phyloP scores from a whole-genome alignment of 2,329 filamentous ascomycete species.

The Delphinella strobiligena region DNA sequence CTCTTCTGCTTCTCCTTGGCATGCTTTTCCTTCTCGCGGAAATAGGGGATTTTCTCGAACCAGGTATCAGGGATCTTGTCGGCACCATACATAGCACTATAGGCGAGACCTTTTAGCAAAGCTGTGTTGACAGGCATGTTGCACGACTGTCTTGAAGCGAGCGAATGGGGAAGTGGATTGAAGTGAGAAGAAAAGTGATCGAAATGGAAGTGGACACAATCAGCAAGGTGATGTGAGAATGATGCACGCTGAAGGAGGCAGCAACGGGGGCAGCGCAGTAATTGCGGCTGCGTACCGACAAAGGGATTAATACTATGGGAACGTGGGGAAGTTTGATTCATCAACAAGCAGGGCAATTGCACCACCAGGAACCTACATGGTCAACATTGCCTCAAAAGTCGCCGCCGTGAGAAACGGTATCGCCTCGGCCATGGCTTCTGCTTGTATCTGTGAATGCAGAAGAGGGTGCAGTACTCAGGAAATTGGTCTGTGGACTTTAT shows the following conservation, averaged over 20 bases:
- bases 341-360: neutral
- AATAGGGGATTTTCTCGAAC: conserved; percentile 26
- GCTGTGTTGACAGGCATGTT: conserved; percentile 9
- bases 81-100: conserved; percentile 11
- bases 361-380: conserved; percentile 2
- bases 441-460: too few relatives aligned
- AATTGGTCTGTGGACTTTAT: too few relatives aligned
- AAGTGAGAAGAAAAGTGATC: neutral
- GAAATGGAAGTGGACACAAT: neutral
- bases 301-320: neutral
- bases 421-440: neutral
- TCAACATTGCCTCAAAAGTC: conserved; percentile 6
- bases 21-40: conserved; percentile 18
- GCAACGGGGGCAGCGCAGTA: too few relatives aligned
- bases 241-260: neutral
- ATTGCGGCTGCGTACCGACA: too few relatives aligned
- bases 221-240: neutral
- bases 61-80: conserved; percentile 27
- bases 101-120: conserved; percentile 9
- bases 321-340: neutral
- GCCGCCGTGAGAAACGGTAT: conserved; percentile 4
- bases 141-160: neutral
- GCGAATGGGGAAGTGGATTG: neutral
- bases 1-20: conserved; percentile 11
- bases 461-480: too few relatives aligned